These are phyloP conservation scores for Phytophthora capsici DNA, from an alignment of 352 stramenopile species.

Conservation along the genomic window DNA sequence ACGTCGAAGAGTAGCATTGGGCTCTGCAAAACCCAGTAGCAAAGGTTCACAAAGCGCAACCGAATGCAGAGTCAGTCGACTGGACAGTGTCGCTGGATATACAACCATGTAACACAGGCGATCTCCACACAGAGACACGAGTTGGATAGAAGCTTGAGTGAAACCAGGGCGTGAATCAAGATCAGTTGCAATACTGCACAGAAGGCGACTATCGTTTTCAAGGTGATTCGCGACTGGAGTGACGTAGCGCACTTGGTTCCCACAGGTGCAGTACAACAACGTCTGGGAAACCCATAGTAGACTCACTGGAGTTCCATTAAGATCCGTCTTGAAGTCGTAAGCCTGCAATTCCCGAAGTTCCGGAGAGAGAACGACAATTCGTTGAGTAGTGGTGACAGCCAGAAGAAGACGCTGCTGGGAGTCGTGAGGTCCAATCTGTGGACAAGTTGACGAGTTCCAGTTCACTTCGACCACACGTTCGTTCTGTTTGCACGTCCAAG, in stretches of 20 bases:
- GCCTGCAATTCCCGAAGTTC: conserved; percentile 42
- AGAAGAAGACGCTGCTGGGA: conserved; percentile 38
- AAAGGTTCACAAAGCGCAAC: conserved; percentile 62
- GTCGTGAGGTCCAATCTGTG: conserved; percentile 22
- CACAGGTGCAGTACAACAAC: conserved; percentile 60
- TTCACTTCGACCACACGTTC: conserved; percentile 60
- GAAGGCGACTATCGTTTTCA: conserved; percentile 20
- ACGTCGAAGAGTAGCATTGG: conserved; percentile 46
- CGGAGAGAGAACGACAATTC: conserved; percentile 62
- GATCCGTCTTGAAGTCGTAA: conserved; percentile 45
- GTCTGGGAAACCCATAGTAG: conserved; percentile 77
- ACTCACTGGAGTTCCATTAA: conserved; percentile 48
- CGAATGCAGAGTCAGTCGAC: conserved; percentile 46
- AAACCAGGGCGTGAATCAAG: conserved; percentile 18
- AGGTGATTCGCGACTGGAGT: conserved; percentile 41
- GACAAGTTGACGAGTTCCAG: conserved; percentile 52
- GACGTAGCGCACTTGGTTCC: conserved; percentile 59
- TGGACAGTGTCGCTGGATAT: conserved; percentile 46
- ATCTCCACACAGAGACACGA: conserved; percentile 59
- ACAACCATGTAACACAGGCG: conserved; percentile 61
- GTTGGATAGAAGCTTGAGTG: conserved; percentile 34
- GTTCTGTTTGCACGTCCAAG: conserved; percentile 41
- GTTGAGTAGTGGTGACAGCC: conserved; percentile 59
- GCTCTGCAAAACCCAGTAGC: conserved; percentile 47
- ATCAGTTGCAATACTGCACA: conserved; percentile 33